Evolutionary conservation across 1,284 basidiomycete genomes (phyloP), one percentile per base, ranked within the genome.

Genomic region (Ceratobasidium sp.): DNA sequence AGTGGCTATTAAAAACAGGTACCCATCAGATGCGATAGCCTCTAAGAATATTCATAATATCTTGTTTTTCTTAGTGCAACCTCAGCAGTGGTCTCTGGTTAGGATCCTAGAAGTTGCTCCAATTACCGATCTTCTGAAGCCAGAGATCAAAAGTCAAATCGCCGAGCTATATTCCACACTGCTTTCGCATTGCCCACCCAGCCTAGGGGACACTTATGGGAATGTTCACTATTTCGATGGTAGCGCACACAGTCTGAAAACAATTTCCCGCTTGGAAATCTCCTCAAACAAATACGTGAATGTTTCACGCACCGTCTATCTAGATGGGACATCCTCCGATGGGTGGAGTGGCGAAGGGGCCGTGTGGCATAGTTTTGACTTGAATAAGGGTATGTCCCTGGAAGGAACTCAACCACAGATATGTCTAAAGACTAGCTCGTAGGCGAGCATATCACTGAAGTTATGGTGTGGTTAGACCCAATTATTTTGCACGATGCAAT

Each of bases 361-460:
- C 11, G 22, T 5, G n/a, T 31, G 31, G 6, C 62, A 64, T 22
- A 45, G n/a, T 17, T 64, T 64, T 27, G n/a, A 45, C 2, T n/a
- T 64, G 1, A 45, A 31, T 8, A 19, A 48, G 24, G 67, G 67
- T 71, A 50, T 7, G 63, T 53, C 15, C 9, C 29, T 50, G 14
- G n/a, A 1, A 22, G 3, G 29, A 3, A 41, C 15, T 7, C 51
- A 24, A n/a, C n/a, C 22, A 4, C 1, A 19, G 29, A 29, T n/a
- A 29, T 29, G 36, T 8, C 27, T 36, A 33, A 22, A 6, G 19
- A 5, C 19, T 24, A 5, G 5, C n/a, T 51, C 33, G 11, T 19
- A 71, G 67, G 41, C 22, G 67, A 71, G 22, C 48, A 59, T 44
- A 60, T 71, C n/a, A 36, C 44, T 4, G 67, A 71, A 47, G 47